phyloP scores from a whole-genome alignment of 495 filamentous ascomycete genomes.

The Aspergillus taichungensis region DNA sequence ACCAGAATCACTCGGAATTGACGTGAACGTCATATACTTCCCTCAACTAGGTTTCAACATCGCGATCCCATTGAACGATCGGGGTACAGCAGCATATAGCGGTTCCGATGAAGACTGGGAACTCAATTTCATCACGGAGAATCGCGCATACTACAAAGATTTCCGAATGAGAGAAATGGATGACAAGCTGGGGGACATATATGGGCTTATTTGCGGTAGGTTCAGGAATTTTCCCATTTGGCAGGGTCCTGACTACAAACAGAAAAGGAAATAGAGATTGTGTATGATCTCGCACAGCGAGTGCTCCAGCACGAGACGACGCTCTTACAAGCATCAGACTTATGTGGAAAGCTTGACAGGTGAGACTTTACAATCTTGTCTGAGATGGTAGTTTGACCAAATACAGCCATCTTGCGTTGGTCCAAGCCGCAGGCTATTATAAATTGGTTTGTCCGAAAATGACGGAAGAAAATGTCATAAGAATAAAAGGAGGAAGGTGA shows the following conservation, averaged over 20 bases:
- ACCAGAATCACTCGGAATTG: conserved; percentile 50
- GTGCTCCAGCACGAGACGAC: conserved; percentile 63
- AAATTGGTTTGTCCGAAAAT: conserved; percentile 63
- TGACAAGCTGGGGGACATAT: conserved; percentile 73
- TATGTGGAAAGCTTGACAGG: conserved; percentile 82
- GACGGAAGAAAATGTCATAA: conserved; percentile 60
- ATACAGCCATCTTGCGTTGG: conserved; percentile 66
- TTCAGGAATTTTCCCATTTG: background rate
- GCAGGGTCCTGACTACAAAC: background rate
- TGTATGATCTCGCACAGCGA: conserved; percentile 64
- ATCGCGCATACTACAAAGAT: conserved; percentile 80
- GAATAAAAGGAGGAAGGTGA: conserved; percentile 72
- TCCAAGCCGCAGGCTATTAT: conserved; percentile 68
- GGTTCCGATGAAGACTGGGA: conserved; percentile 63
- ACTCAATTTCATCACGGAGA: conserved; percentile 64
- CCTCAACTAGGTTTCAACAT: conserved; percentile 88
- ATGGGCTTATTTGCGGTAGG: conserved; percentile 71
- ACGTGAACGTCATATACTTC: conserved; percentile 77
- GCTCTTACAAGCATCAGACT: conserved; percentile 58
- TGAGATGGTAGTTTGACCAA: conserved; percentile 4
- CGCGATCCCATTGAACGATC: conserved; percentile 55
- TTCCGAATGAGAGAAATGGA: conserved; percentile 78
- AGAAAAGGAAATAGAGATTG: conserved; percentile 86
- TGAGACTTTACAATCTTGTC: conserved; percentile 8
- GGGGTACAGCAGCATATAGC: conserved; percentile 55